These are phyloP conservation scores for Perkinsus chesapeaki DNA, from an alignment of 169 alveolate species.

Conservation along the genomic window DNA sequence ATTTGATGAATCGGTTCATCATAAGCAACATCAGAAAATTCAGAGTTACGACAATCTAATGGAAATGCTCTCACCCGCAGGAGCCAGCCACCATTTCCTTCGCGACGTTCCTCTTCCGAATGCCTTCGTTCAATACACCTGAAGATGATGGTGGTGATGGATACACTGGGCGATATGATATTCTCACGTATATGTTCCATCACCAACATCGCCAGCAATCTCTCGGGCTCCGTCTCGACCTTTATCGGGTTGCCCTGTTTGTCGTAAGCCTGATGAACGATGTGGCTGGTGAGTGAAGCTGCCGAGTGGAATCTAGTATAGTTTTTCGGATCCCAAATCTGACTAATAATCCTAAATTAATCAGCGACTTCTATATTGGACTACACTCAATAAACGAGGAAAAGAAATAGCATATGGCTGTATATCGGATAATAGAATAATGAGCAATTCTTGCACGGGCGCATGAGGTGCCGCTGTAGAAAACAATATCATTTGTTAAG, in stretches of 20 bases:
- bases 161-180: neutral
- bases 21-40: neutral
- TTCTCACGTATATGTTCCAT: neutral
- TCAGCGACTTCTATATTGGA: too few relatives aligned
- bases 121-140: neutral
- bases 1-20: too few relatives aligned
- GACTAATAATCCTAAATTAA: too few relatives aligned
- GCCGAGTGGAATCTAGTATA: too few relatives aligned
- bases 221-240: neutral
- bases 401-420: too few relatives aligned
- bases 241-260: neutral
- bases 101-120: neutral
- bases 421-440: too few relatives aligned
- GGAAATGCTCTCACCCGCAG: neutral
- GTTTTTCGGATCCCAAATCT: too few relatives aligned
- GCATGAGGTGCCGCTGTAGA: too few relatives aligned
- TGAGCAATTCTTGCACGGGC: too few relatives aligned
- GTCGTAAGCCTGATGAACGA: neutral
- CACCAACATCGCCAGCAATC: neutral
- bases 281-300: too few relatives aligned
- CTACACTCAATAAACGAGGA: too few relatives aligned
- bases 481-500: neutral
- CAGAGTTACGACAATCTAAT: neutral
- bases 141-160: neutral
- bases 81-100: neutral